A percentile compares a stretch with the other conserved stretches of the same genome.
Evolutionary conservation across 1,139 yeast species (phyloP).

Genomic region (Cylindricascospora bacillispora): DNA sequence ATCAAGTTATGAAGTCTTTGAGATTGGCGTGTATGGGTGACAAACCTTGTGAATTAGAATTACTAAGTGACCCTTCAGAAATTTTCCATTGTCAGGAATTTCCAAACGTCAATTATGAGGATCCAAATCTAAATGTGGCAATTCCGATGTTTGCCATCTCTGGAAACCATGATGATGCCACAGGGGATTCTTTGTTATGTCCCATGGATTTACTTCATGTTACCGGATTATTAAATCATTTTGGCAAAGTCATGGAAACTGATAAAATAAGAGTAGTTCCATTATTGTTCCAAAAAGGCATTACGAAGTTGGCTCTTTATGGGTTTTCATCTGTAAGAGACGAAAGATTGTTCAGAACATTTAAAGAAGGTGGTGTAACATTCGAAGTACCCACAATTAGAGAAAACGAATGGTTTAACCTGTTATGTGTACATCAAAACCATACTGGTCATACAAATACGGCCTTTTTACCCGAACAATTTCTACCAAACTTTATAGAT

Average conservation of each 20-base stretch:
- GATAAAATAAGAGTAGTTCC: constrained; percentile 73
- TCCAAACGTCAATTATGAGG: constrained; percentile 73
- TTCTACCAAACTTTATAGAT: constrained; percentile 70
- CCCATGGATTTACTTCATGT: constrained; percentile 80
- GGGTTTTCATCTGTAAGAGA: constrained; percentile 86
- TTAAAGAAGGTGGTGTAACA: constrained; percentile 66
- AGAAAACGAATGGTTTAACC: constrained; percentile 63
- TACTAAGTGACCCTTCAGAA: constrained; percentile 64
- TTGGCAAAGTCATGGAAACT: constrained; percentile 70
- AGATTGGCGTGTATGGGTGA: constrained; percentile 73
- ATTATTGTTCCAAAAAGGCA: constrained; percentile 66
- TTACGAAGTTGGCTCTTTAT: constrained; percentile 69
- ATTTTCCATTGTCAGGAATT: constrained; percentile 40
- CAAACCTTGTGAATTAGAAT: constrained; percentile 74
- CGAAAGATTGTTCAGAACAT: constrained; percentile 72
- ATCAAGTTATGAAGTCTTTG: constrained; percentile 65
- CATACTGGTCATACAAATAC: constrained; percentile 70
- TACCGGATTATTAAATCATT: constrained; percentile 77
- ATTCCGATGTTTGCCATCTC: constrained; percentile 91
- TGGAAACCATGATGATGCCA: constrained; percentile 96
- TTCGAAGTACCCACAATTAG: constrained; percentile 55
- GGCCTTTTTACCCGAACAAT: constrained; percentile 71
- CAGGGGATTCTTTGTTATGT: constrained; percentile 76
- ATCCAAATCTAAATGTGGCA: constrained; percentile 76
- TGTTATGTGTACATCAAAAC: constrained; percentile 89